Conservation (phyloP, 345 rosid genomes). For the Camelina laxa region DNA sequence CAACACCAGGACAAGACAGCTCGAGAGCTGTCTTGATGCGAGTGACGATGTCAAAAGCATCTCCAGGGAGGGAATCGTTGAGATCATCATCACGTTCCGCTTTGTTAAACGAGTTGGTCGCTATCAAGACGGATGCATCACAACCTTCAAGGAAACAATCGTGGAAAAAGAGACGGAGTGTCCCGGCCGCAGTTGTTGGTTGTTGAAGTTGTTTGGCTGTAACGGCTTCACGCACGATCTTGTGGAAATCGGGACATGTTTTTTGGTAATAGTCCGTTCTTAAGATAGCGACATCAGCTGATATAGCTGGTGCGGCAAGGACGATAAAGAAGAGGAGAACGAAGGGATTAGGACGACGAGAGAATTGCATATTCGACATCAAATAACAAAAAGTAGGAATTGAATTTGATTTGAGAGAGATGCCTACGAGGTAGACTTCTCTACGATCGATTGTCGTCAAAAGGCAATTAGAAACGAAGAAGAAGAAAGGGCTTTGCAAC, state of each 20-base stretch:
- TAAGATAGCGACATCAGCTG: slow-evolving; percentile 40
- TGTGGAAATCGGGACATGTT: slow-evolving; percentile 58
- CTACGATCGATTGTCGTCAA: slow-evolving; percentile 27
- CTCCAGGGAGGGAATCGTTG: slow-evolving; percentile 62
- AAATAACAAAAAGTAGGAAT: background rate
- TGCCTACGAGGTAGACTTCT: slow-evolving; percentile 44
- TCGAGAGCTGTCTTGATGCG: slow-evolving; percentile 59
- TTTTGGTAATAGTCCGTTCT: slow-evolving; percentile 52
- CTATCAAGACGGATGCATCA: slow-evolving; percentile 59
- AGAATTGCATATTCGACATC: slow-evolving; percentile 26
- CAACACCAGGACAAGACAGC: slow-evolving; percentile 58
- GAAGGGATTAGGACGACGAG: slow-evolving; percentile 14
- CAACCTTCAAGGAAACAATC: slow-evolving; percentile 73
- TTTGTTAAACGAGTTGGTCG: slow-evolving; percentile 55
- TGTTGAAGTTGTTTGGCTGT: slow-evolving; percentile 42
- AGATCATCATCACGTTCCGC: slow-evolving; percentile 62
- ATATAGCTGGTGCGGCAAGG: slow-evolving; percentile 20
- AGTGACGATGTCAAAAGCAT: slow-evolving; percentile 54
- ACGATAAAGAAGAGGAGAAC: slow-evolving; percentile 18
- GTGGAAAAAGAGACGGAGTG: slow-evolving; percentile 61
- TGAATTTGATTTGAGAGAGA: slow-evolving; percentile 16
- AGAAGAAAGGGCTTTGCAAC: slow-evolving; percentile 22
- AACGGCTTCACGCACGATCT: slow-evolving; percentile 51
- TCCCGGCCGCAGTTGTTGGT: slow-evolving; percentile 67
- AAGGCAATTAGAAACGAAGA: slow-evolving; percentile 29